Evolutionary conservation across 345 rosid genomes (phyloP), one percentile per base, ranked within the genome.

Genomic region (Melastoma malabathricum): DNA sequence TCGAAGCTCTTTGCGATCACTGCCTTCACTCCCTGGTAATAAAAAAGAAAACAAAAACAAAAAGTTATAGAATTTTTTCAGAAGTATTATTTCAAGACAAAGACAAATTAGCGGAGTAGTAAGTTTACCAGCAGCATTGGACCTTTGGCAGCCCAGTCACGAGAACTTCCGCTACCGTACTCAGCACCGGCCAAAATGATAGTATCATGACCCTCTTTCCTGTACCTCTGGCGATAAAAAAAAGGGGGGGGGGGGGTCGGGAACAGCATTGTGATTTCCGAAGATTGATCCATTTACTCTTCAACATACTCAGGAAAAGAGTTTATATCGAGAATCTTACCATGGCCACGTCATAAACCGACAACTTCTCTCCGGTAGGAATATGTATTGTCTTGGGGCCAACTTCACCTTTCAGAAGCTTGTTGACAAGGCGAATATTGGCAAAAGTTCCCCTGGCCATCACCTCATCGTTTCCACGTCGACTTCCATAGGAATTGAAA

Each of bases 131-230:
- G 79, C 58, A 84, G 74, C 84, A 73, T 82, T 38, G 97, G 94
- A 63, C 97, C 97, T 84, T 88, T 88, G 27, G 97, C 97, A 66
- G 97, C 97, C 97, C 97, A 88, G 61, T 84, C 97, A n/a, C 94
- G 90, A 61, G 97, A 88, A 69, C 97, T 88, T 66, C 97, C 97
- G 66, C 94, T 80, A 50, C 94, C 97, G 64, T 84, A 88, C 73
- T 88, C 97, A 12, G 89, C 86, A 58, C 97, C 92, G 25, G 92
- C 94, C 78, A 88, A 72, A 55, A 87, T 79, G 45, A 83, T 57
- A 20, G 87, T 87, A 48, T 71, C 79, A 0, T 66, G 79, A 31
- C 89, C 89, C 59, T 82, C 83, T 38, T 66, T 74, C 72, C 74
- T 81, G 84, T 81, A 87, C 66, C 70, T 83, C 96, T 81, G 86